phyloP scores from a whole-genome alignment of 2,329 filamentous ascomycete genomes.

The Ceratocystis variospora region DNA sequence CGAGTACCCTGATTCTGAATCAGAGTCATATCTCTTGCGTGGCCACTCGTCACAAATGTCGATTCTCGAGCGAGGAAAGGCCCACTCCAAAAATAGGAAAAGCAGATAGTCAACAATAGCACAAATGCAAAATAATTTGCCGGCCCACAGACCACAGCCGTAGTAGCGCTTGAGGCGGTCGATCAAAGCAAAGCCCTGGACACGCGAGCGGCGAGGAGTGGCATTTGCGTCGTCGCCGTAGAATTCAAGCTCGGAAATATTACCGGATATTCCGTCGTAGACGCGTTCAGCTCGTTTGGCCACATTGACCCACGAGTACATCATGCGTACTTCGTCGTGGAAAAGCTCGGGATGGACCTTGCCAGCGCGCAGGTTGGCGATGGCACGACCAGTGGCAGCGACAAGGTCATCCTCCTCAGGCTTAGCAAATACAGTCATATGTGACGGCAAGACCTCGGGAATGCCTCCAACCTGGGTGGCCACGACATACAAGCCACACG shows the following conservation, averaged over 20 bases:
- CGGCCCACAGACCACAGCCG: conserved; percentile 95
- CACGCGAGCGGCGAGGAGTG: conserved; percentile 50
- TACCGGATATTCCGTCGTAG: conserved; percentile 81
- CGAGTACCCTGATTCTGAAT: conserved; percentile 14
- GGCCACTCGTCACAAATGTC: conserved; percentile 90
- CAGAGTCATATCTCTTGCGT: conserved; percentile 40
- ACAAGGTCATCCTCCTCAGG: conserved; percentile 95
- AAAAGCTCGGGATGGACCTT: conserved; percentile 85
- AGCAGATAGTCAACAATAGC: conserved; percentile 89
- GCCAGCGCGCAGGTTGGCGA: conserved; percentile 70
- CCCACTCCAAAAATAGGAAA: conserved; percentile 76
- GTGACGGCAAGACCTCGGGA: conserved; percentile 82
- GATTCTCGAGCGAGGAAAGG: conserved; percentile 70
- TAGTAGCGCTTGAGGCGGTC: conserved; percentile 94
- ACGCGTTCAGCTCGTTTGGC: conserved; percentile 87
- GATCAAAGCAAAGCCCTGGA: conserved; percentile 82
- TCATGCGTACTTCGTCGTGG: conserved; percentile 91
- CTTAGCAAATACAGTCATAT: conserved; percentile 96
- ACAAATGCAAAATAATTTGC: conserved; percentile 90
- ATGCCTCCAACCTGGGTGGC: conserved; percentile 95
- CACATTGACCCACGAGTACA: conserved; percentile 98
- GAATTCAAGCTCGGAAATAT: conserved; percentile 74
- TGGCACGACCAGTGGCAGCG: conserved; percentile 74
- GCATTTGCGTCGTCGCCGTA: conserved; percentile 48
- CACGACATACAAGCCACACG: conserved; percentile 89